Evolutionary conservation across 179 eudicot genomes (phyloP).

Genomic region (Patellifolia procumbens): DNA sequence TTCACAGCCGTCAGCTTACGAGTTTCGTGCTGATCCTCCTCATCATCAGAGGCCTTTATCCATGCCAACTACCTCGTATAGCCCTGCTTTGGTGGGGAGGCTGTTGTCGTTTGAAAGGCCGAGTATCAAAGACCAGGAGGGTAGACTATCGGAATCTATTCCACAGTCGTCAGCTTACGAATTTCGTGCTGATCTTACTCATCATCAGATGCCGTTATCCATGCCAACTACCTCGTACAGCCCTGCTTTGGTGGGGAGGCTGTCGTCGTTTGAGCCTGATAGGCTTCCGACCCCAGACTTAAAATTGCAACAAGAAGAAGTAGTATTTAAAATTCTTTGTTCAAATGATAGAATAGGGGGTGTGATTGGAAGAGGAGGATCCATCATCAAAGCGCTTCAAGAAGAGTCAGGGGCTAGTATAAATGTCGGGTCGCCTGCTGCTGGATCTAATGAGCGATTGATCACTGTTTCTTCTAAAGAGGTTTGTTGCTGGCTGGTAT

Average conservation of each 20-base stretch:
- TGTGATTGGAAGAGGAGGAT: slow-evolving; percentile 82
- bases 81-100: slow-evolving; percentile 35
- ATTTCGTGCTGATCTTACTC: slow-evolving; percentile 34
- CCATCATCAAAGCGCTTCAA: slow-evolving; percentile 65
- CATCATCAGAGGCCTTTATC: slow-evolving; percentile 31
- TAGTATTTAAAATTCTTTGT: slow-evolving; percentile 68
- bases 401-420: slow-evolving; percentile 72
- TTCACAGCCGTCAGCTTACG: slow-evolving; percentile 34
- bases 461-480: slow-evolving; percentile 65
- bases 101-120: slow-evolving; percentile 28
- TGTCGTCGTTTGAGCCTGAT: slow-evolving; percentile 38
- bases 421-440: slow-evolving; percentile 46
- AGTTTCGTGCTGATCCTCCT: slow-evolving; percentile 35
- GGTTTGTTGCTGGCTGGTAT: slow-evolving; percentile 44
- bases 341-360: slow-evolving; percentile 62
- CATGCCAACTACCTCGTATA: slow-evolving; percentile 33
- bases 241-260: slow-evolving; percentile 36
- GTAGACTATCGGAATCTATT: slow-evolving; percentile 41
- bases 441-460: slow-evolving; percentile 64
- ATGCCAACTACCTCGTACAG: slow-evolving; percentile 33
- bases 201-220: slow-evolving; percentile 30
- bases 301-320: slow-evolving; percentile 39
- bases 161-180: slow-evolving; percentile 37
- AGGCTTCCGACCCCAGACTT: slow-evolving; percentile 29
- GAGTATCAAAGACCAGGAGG: slow-evolving; percentile 14